Conservation (phyloP, 2,329 filamentous ascomycete species). For the Pseudocercospora vitis region DNA sequence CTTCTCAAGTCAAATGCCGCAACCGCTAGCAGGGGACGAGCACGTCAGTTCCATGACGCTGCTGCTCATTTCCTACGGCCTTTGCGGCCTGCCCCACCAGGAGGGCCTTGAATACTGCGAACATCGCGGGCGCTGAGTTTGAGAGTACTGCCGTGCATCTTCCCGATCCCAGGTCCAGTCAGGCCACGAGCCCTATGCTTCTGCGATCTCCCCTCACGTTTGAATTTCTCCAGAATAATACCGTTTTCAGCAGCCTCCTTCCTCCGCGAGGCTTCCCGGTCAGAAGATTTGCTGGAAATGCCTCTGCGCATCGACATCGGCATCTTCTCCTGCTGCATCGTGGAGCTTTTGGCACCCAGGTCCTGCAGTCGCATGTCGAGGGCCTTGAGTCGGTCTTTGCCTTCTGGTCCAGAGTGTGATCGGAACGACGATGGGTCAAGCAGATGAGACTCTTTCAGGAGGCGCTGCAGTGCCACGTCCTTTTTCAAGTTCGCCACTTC, state of each 20-base stretch:
- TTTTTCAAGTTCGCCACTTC: conserved; percentile 75
- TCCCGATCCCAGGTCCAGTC: conserved; percentile 76
- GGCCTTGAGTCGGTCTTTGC: conserved; percentile 75
- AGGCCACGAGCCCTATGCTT: conserved; percentile 60
- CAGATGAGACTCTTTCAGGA: conserved; percentile 89
- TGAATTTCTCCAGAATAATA: conserved; percentile 72
- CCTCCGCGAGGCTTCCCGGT: conserved; percentile 69
- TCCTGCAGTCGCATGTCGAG: conserved; percentile 80
- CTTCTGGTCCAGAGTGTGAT: conserved; percentile 52
- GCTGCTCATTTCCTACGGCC: conserved; percentile 3
- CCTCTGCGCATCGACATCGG: conserved; percentile 83
- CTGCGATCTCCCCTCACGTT: conserved; percentile 45
- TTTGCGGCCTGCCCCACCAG: conserved; percentile 2
- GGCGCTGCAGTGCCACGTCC: conserved; percentile 85
- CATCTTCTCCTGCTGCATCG: conserved; percentile 81
- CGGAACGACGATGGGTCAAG: conserved; percentile 61
- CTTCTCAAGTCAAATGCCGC: no score
- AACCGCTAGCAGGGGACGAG: no score
- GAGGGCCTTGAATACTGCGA: conserved; percentile 62
- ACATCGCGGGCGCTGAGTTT: conserved; percentile 77
- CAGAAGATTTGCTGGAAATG: conserved; percentile 67
- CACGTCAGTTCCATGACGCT: no score
- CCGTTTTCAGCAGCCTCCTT: conserved; percentile 85
- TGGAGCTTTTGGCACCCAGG: conserved; percentile 73
- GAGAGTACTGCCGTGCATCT: conserved; percentile 75